phyloP scores from a whole-genome alignment of 2,329 filamentous ascomycete genomes.

The Endocalyx cinctus region DNA sequence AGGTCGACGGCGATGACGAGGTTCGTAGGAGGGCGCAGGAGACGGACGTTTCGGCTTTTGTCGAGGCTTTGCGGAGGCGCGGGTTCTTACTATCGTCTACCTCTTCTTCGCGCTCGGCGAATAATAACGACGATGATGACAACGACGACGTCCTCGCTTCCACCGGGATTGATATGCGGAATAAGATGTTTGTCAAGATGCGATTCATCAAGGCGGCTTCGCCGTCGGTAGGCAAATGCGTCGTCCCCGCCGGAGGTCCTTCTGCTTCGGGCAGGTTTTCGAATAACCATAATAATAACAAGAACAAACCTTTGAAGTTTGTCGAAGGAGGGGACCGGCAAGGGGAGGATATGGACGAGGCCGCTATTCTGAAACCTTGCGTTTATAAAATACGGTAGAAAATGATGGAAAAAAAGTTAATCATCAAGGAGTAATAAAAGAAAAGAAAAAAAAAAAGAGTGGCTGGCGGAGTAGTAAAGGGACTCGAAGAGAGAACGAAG shows the following conservation, averaged over 20 bases:
- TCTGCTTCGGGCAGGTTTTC: conserved; percentile 51
- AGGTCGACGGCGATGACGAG: conserved; percentile 64
- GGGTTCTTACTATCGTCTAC: no score
- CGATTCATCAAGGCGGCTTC: conserved; percentile 81
- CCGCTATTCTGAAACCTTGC: neutral
- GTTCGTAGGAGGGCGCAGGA: conserved; percentile 49
- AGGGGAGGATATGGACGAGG: neutral
- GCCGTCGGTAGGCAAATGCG: conserved; percentile 72
- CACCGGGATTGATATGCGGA: conserved; percentile 72
- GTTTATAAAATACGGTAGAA: neutral
- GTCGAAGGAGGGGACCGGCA: neutral
- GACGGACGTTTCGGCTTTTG: conserved; percentile 83
- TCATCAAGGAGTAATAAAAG: neutral
- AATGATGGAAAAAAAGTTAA: conserved; percentile 1
- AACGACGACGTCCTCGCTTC: no score
- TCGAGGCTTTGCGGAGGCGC: conserved; percentile 72
- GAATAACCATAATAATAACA: conserved; percentile 36
- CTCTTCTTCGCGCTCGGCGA: no score
- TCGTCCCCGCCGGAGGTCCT: conserved; percentile 27
- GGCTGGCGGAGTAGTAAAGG: no score
- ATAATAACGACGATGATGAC: no score
- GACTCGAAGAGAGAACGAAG: no score
- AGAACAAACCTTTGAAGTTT: conserved; percentile 24
- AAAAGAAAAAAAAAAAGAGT: neutral
- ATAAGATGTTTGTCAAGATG: conserved; percentile 99